A percentile compares a stretch with the other conserved stretches of the same genome.
phyloP scores from a whole-genome alignment of 495 filamentous ascomycete genomes.

The Podospora australis region DNA sequence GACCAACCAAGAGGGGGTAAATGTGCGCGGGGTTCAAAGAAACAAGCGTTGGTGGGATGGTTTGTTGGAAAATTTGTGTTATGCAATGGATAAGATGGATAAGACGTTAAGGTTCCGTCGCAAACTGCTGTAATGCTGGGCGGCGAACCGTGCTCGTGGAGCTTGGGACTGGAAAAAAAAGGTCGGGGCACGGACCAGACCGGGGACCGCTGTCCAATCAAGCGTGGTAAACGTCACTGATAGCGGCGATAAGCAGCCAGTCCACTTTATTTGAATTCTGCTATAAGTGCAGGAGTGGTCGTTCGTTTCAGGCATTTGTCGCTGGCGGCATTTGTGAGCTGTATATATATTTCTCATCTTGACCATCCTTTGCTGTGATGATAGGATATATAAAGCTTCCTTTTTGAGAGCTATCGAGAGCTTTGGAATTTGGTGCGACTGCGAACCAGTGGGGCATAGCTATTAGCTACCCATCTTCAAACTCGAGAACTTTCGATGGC shows the following conservation, averaged over 20 bases:
- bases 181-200: not conserved
- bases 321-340: too few species aligned
- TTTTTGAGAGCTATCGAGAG: too few species aligned
- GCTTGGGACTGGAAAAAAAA: not conserved
- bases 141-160: not conserved
- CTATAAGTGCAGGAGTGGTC: too few species aligned
- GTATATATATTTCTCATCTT: too few species aligned
- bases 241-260: not conserved
- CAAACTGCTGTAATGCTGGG: not conserved
- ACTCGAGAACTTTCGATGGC: not conserved
- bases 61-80: not conserved
- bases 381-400: too few species aligned
- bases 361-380: too few species aligned
- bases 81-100: not conserved
- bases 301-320: too few species aligned
- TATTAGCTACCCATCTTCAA: too few species aligned
- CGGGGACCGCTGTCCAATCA: conserved; percentile 5
- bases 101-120: not conserved
- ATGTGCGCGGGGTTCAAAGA: conserved; percentile 7
- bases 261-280: too few species aligned
- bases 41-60: conserved; percentile 1
- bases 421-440: too few species aligned
- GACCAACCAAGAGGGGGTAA: not conserved
- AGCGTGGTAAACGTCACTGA: not conserved
- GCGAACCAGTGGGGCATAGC: too few species aligned